phyloP scores from a whole-genome alignment of 805 yeast species.

The Blastobotrys robertii region DNA sequence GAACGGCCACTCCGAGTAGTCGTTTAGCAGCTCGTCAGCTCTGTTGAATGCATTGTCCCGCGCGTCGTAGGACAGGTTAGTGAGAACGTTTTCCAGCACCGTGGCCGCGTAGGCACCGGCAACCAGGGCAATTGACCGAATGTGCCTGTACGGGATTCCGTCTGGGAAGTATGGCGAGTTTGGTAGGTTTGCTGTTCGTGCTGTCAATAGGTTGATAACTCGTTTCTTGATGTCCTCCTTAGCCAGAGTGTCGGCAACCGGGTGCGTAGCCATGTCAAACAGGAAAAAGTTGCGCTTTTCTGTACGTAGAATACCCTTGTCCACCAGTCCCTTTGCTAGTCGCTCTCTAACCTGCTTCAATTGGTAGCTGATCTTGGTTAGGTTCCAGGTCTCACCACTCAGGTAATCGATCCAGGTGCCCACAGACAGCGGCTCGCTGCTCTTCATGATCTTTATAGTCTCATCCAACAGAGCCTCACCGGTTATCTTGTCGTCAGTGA shows the following conservation, averaged over 20 bases:
- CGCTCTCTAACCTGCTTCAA: conserved; percentile 96
- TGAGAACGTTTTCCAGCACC: conserved; percentile 81
- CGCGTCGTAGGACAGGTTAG: conserved; percentile 65
- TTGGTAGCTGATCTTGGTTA: conserved; percentile 89
- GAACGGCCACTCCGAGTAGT: conserved; percentile 82
- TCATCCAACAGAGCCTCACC: conserved; percentile 95
- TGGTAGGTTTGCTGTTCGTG: conserved; percentile 54
- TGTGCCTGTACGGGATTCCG: conserved; percentile 52
- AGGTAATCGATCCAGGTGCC: conserved; percentile 89
- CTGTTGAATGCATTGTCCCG: conserved; percentile 87
- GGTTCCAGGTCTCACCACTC: conserved; percentile 93
- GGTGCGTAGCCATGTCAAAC: conserved; percentile 99
- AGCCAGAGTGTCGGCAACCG: conserved; percentile 75
- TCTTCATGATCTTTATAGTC: conserved; percentile 80
- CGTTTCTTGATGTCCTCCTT: conserved; percentile 75
- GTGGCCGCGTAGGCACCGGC: conserved; percentile 93
- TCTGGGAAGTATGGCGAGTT: conserved; percentile 59
- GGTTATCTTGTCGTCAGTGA: conserved; percentile 73
- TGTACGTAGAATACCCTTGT: conserved; percentile 91
- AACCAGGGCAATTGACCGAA: conserved; percentile 74
- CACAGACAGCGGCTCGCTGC: conserved; percentile 71
- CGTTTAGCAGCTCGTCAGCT: conserved; percentile 83
- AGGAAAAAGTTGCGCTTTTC: conserved; percentile 89
- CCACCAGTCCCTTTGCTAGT: conserved; percentile 91
- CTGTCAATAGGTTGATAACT: conserved; percentile 56